These are phyloP conservation scores for Lippia alba DNA, from an alignment of 305 asterid genomes.

Conservation along the genomic window DNA sequence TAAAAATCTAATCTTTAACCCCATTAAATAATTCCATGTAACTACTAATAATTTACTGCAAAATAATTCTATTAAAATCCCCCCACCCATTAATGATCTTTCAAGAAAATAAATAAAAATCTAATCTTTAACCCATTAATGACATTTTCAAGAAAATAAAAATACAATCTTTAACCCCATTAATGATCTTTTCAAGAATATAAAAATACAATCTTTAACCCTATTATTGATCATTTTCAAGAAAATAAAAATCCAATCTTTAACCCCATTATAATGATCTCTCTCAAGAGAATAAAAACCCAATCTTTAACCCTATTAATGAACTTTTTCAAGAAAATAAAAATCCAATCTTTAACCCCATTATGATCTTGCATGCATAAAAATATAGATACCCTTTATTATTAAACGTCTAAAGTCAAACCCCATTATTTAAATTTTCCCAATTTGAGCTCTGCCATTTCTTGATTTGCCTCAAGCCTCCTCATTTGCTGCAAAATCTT, in stretches of 20 bases:
- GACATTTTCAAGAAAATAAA: too few species aligned
- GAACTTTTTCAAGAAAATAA: neutral
- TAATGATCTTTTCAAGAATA: too few species aligned
- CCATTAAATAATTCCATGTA: slow-evolving; percentile 37
- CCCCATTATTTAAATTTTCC: neutral
- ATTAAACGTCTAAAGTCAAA: slow-evolving; percentile 33
- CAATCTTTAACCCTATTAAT: slow-evolving; percentile 28
- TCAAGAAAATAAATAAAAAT: too few species aligned
- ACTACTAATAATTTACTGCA: slow-evolving; percentile 34
- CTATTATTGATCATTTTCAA: too few species aligned
- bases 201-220: too few species aligned
- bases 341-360: slow-evolving; percentile 28
- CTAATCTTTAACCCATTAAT: too few species aligned
- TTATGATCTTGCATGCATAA: slow-evolving; percentile 32
- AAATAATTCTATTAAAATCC: neutral
- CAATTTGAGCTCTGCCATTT: neutral
- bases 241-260: too few species aligned
- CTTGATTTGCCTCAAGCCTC: slow-evolving; percentile 10
- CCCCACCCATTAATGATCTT: slow-evolving; percentile 32
- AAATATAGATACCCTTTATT: neutral
- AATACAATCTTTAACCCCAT: too few species aligned
- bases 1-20: too few species aligned
- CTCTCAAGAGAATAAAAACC: neutral
- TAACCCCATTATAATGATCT: too few species aligned
- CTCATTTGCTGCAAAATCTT: slow-evolving; percentile 1